Percentiles rank a stretch among this genome's conserved stretches.
Evolutionary conservation across 768 basidiomycete species (phyloP).

Genomic region (Trametes cinnabarina): DNA sequence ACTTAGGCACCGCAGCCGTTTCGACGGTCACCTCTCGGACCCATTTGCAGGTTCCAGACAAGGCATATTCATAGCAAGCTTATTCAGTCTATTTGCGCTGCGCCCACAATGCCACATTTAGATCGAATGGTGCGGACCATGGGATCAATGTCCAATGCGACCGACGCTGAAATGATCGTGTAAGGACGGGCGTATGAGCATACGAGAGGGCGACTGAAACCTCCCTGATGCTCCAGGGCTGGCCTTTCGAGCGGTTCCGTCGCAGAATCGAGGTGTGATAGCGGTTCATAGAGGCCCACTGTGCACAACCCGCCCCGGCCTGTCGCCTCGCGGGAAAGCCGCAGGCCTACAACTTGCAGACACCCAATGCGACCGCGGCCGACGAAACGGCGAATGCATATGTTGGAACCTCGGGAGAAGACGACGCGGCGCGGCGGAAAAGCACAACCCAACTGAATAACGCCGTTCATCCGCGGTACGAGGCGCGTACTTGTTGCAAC

Average conservation of each 20-base stretch:
- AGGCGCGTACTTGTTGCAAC: no score
- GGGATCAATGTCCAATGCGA: not conserved
- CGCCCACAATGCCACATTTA: not conserved
- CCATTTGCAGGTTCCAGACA: not conserved
- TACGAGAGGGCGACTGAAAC: not conserved
- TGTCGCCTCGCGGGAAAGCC: not conserved
- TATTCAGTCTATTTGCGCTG: slow-evolving; percentile 9
- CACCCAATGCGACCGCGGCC: not conserved
- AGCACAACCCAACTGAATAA: not conserved
- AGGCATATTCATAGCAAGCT: not conserved
- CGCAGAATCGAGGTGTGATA: no score
- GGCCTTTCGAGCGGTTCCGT: no score
- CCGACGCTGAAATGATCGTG: not conserved
- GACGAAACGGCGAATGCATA: not conserved
- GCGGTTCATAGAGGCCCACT: no score
- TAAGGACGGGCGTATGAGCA: not conserved
- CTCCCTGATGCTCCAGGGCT: no score
- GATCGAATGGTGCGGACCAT: not conserved
- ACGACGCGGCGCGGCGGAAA: not conserved
- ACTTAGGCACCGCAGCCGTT: not conserved
- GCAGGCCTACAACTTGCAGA: not conserved
- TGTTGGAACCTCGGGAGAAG: not conserved
- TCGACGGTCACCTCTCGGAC: not conserved
- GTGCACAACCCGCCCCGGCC: no score
- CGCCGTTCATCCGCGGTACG: not conserved